Evolutionary conservation across 169 alveolate species (phyloP), one percentile per base, ranked within the genome.

Genomic region (Eimeria maxima): DNA sequence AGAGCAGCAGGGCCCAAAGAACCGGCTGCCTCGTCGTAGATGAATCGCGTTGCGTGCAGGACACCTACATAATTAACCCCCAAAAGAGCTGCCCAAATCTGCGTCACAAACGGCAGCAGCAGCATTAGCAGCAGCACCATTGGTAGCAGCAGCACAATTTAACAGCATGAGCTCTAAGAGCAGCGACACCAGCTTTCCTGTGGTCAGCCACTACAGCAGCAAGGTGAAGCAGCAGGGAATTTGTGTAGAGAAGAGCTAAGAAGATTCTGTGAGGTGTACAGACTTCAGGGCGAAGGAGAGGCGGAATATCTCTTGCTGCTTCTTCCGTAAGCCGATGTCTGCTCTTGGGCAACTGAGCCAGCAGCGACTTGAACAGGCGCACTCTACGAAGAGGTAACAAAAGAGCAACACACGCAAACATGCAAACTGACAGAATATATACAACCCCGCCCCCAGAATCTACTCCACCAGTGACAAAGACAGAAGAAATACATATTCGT

Each of bases 231-330:
- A 44, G 86, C 24, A 74, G 27, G 86, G 24, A 1, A 42, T 11
- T 44, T 74, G 60, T 4, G 33, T 3, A 67, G 33, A 3, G 27
- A 11, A 67, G 38, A 5, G 38, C 14, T 11, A 67, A 20, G 60
- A 2, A 27, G 55, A 7, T 14, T 4, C 24, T 14, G 14, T 57
- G 33, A 18, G 22, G 86, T 50, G 29, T 13, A 42, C 92, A 22
- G 45, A 92, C 95, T 84, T 92, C 92, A 20, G 95, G 92, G 38
- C 95, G 81, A 22, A 92, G 95, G 14, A 92, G 92, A 10, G 95
- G 91, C 14, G 95, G 95, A 13, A 92, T 60, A 55, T 92, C 95
- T 13, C 29, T 57, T 6, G 92, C 47, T 4, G 95, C 95, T 44
- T 92, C 95, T 11, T 78, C 87, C 67, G 57, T 78, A 29, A 92